Percentiles rank a stretch among this genome's conserved stretches.
These are phyloP conservation scores for Pezicula carpinea DNA, from an alignment of 2,329 filamentous ascomycete species.

Conservation along the genomic window DNA sequence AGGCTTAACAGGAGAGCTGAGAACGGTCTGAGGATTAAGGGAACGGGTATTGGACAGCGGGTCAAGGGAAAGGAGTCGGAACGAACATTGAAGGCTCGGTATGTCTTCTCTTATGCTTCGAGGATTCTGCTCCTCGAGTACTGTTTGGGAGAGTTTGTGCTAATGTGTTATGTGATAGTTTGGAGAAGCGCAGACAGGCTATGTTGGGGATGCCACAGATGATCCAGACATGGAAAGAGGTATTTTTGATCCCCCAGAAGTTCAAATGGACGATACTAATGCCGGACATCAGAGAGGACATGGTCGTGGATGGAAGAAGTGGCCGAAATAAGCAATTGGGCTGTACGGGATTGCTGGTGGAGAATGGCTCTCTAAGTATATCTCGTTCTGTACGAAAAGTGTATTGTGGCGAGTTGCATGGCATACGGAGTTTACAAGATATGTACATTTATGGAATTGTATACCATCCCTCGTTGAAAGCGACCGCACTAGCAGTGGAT, in stretches of 20 bases:
- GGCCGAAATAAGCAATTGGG: constrained; percentile 46
- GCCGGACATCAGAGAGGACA: constrained; percentile 53
- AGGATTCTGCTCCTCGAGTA: not conserved
- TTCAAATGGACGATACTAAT: constrained; percentile 29
- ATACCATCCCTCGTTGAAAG: constrained; percentile 4
- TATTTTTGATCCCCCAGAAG: constrained; percentile 38
- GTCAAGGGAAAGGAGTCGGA: constrained; percentile 97
- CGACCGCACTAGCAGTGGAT: not conserved
- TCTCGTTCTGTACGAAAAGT: constrained; percentile 19
- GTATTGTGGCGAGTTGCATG: constrained; percentile 14
- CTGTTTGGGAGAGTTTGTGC: constrained; percentile 23
- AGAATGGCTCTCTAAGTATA: not conserved
- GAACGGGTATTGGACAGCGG: constrained; percentile 84
- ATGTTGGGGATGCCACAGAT: constrained; percentile 94
- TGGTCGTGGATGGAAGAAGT: constrained; percentile 71
- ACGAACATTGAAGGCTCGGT: constrained; percentile 73
- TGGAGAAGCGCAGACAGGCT: constrained; percentile 85
- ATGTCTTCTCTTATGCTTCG: constrained; percentile 32
- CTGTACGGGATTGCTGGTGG: not conserved
- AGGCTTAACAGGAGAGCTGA: constrained; percentile 69
- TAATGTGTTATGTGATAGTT: constrained; percentile 42
- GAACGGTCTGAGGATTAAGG: constrained; percentile 79
- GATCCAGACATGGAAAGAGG: constrained; percentile 90
- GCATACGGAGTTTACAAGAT: constrained; percentile 11
- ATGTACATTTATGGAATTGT: constrained; percentile 11